A percentile compares a stretch with the other conserved stretches of the same genome.
phyloP scores from a whole-genome alignment of 306 rosid genomes.

The Casuarina cunninghamiana region DNA sequence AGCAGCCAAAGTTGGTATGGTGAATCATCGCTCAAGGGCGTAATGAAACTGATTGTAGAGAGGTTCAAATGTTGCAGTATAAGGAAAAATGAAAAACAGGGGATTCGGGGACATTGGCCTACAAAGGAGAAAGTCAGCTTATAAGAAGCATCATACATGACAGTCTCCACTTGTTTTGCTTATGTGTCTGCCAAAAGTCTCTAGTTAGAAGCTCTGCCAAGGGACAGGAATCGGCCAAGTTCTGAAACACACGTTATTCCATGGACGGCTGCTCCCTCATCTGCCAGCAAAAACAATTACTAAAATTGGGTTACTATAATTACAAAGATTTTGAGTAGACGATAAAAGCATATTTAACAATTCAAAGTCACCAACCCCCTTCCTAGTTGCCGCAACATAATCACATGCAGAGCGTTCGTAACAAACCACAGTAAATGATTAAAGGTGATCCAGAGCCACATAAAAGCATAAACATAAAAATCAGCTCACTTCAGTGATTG shows the following conservation, averaged over 20 bases:
- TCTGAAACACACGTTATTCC: background rate
- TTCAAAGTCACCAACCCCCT: conserved; percentile 6
- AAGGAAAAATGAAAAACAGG: background rate
- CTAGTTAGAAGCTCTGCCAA: background rate
- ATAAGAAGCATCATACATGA: conserved; percentile 5
- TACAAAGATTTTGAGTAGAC: background rate
- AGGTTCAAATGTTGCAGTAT: background rate
- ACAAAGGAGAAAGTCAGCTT: background rate
- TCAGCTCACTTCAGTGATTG: background rate
- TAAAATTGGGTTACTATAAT: no score
- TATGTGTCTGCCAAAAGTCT: conserved; percentile 10
- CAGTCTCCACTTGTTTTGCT: background rate
- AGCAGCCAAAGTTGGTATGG: background rate
- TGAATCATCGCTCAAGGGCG: background rate
- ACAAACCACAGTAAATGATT: background rate
- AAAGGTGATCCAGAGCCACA: background rate
- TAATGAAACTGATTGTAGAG: background rate
- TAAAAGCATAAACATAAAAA: background rate
- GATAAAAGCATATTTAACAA: conserved; percentile 6
- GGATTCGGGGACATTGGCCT: background rate
- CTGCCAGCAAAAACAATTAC: conserved; percentile 2
- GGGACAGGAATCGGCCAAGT: background rate
- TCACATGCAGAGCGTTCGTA: background rate
- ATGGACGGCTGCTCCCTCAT: conserved; percentile 6
- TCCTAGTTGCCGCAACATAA: background rate